Evolutionary conservation across 805 yeast species (phyloP), one percentile per base, ranked within the genome.

Genomic region (Saccharomycopsis guyanensis): DNA sequence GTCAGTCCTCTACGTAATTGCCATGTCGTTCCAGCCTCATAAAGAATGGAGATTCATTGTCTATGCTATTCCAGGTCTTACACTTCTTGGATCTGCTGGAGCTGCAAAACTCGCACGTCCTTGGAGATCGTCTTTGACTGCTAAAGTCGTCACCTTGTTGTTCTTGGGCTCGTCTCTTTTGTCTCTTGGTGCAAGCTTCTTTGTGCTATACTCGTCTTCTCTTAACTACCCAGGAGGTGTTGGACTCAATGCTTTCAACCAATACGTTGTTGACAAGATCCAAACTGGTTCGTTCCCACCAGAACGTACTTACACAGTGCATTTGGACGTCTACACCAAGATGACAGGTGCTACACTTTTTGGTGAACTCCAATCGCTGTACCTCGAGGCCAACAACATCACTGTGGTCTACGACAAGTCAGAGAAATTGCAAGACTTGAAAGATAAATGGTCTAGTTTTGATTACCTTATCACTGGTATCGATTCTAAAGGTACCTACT

Each of bases 41-140:
- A 91, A 91, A 60, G 97, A 91, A 66, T 86, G 95, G 95, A 74
- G 97, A 55, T 91, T 91, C 57, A 78, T 91, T 35, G 68, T 82
- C 15, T 91, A 89, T 61, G 66, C 79, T 0, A 65, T 83, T 3
- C 96, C 97, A 1, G 68, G 81, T 0, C 60, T 86, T 48, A 76
- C 82, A 0, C 55, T 82, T 16, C 58, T 75, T 27, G 88, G 84
- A 4, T 80, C 93, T 2, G 66, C 73, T 38, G 86, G 85, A 4
- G 71, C 81, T 13, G 61, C 73, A 1, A 57, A 56, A 39, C 10
- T 25, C 29, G 29, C 29, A 6, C n/a, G n/a, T n/a, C 29, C 6
- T 7, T 25, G 29, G 29, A 31, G 68, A 20, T 34, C 36, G n/a
- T 70, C 64, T 52, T 51, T 66, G 19, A 53, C 68, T 45, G 55